These are phyloP conservation scores for Solanum chacoense DNA, from an alignment of 305 asterid genomes.

Conservation along the genomic window DNA sequence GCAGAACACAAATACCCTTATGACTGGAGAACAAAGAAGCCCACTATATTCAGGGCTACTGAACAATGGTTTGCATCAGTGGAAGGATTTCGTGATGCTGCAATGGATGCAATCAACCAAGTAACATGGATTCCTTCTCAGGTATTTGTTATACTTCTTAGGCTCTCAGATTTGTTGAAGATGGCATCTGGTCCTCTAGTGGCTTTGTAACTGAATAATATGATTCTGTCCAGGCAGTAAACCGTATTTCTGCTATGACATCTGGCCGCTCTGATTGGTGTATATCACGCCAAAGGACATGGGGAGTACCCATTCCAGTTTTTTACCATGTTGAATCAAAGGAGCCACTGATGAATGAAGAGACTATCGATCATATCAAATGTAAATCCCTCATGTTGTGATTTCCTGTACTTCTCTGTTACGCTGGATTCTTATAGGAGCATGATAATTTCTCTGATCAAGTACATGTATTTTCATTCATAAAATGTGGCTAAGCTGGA, in stretches of 20 bases:
- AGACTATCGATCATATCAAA: conserved; percentile 70
- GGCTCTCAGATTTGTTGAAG: not conserved
- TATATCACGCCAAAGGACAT: conserved; percentile 95
- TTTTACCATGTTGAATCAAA: conserved; percentile 78
- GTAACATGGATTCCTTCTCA: conserved; percentile 85
- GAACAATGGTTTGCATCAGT: conserved; percentile 99
- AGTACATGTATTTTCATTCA: not conserved
- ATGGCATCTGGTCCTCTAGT: not conserved
- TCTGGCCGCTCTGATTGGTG: conserved; percentile 98
- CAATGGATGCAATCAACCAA: conserved; percentile 72
- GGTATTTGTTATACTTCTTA: conserved; percentile 29
- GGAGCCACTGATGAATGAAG: conserved; percentile 87
- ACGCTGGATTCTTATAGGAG: not conserved
- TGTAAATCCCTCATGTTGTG: conserved; percentile 37
- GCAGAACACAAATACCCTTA: conserved; percentile 98
- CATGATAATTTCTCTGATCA: not conserved
- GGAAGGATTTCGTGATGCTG: conserved; percentile 88
- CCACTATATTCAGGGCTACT: conserved; percentile 96
- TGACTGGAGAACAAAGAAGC: conserved; percentile 98
- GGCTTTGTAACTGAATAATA: conserved; percentile 1
- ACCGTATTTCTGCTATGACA: conserved; percentile 86
- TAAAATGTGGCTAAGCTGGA: not conserved
- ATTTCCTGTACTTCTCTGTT: not conserved
- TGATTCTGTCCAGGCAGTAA: conserved; percentile 51
- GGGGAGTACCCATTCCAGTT: conserved; percentile 99